Percentiles rank a stretch among this genome's conserved stretches.
These are phyloP conservation scores for Przewalskia tangutica DNA, from an alignment of 257 asterid species.

Conservation along the genomic window DNA sequence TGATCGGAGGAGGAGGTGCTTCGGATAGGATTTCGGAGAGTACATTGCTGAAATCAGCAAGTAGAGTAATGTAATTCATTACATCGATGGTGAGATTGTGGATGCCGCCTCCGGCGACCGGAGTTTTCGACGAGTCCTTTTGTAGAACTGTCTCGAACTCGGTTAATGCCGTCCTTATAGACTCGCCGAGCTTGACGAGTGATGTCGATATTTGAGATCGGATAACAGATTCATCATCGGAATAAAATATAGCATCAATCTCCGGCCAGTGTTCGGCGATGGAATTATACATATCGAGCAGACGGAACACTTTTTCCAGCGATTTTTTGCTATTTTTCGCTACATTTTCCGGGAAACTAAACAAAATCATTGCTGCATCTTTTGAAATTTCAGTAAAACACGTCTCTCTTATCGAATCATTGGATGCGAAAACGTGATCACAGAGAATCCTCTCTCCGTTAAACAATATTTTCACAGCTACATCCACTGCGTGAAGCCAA, in stretches of 20 bases:
- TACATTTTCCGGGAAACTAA: slow-evolving; percentile 55
- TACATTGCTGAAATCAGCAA: slow-evolving; percentile 58
- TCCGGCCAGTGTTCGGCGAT: slow-evolving; percentile 57
- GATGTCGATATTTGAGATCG: slow-evolving; percentile 47
- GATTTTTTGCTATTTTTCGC: slow-evolving; percentile 35
- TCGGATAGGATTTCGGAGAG: slow-evolving; percentile 40
- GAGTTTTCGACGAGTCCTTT: slow-evolving; percentile 50
- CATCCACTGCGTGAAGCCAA: slow-evolving; percentile 41
- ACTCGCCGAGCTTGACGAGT: slow-evolving; percentile 40
- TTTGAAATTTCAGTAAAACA: slow-evolving; percentile 45
- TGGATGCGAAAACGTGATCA: slow-evolving; percentile 53
- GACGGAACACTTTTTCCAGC: slow-evolving; percentile 53
- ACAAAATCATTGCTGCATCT: slow-evolving; percentile 57
- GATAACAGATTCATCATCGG: slow-evolving; percentile 28
- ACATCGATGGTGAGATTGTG: slow-evolving; percentile 50
- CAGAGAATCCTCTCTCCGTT: slow-evolving; percentile 62
- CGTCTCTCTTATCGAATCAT: slow-evolving; percentile 57
- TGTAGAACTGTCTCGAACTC: slow-evolving; percentile 51
- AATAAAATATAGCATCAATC: slow-evolving; percentile 59
- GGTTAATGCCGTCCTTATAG: slow-evolving; percentile 21
- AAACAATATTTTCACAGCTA: slow-evolving; percentile 43
- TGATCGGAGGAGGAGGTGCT: slow-evolving; percentile 23
- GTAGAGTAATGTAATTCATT: slow-evolving; percentile 44
- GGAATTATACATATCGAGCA: slow-evolving; percentile 66
- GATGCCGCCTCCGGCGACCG: slow-evolving; percentile 53